Conservation (phyloP, 345 rosid species). For the Noccaea bulbosa region DNA sequence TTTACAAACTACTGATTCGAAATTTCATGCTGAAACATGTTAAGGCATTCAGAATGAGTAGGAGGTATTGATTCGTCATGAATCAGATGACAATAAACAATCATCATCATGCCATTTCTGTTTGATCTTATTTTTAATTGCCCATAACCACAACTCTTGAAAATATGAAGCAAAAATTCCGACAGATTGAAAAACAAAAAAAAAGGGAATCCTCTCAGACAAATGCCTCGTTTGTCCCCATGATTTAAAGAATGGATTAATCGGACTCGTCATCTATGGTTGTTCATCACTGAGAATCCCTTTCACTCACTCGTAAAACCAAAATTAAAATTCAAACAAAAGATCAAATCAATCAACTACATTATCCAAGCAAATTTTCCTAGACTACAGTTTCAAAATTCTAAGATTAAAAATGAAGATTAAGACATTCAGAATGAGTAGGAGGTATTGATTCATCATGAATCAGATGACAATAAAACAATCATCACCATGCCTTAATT, state of each 20-base stretch:
- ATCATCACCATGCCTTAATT: constrained; percentile 49
- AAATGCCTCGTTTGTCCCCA: constrained; percentile 83
- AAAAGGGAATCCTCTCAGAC: constrained; percentile 59
- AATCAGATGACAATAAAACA: constrained; percentile 44
- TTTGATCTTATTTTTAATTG: too few relatives aligned
- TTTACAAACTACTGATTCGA: too few relatives aligned
- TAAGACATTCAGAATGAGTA: constrained; percentile 65
- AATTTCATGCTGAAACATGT: background rate
- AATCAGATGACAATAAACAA: constrained; percentile 45
- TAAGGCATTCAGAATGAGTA: constrained; percentile 65
- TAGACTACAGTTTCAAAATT: too few relatives aligned
- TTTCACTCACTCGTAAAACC: background rate
- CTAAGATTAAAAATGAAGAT: too few relatives aligned
- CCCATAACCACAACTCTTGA: background rate
- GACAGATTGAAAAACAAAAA: background rate
- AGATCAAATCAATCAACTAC: too few relatives aligned
- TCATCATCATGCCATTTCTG: constrained; percentile 60
- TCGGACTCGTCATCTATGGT: constrained; percentile 77
- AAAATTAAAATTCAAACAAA: background rate
- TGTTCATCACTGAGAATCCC: constrained; percentile 60
- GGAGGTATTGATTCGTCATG: constrained; percentile 51
- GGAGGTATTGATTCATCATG: constrained; percentile 51
- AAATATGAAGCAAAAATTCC: background rate
- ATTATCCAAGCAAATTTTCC: too few relatives aligned
- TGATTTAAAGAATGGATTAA: constrained; percentile 56